phyloP scores from a whole-genome alignment of 2,329 filamentous ascomycete genomes.

The Ophiosphaerella narmari region DNA sequence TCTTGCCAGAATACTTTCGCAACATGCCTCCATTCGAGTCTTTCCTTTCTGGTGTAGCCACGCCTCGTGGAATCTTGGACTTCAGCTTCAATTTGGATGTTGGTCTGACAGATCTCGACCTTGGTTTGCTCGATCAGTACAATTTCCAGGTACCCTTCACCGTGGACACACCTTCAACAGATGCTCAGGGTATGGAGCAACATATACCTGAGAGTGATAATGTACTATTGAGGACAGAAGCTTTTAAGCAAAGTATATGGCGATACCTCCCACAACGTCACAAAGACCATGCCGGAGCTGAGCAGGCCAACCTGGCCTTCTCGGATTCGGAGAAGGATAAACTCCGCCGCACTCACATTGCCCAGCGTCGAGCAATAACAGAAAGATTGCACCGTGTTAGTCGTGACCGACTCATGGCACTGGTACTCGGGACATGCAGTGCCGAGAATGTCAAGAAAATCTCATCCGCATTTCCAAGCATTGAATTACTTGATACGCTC shows the following conservation, averaged over 20 bases:
- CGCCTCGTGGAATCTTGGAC: constrained; percentile 52
- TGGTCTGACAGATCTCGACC: constrained; percentile 52
- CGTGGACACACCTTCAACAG: constrained; percentile 30
- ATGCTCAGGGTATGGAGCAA: constrained; percentile 19
- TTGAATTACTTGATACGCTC: constrained; percentile 64
- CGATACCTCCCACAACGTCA: constrained; percentile 47
- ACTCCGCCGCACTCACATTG: constrained; percentile 37
- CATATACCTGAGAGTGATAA: constrained; percentile 23
- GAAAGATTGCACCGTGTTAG: constrained; percentile 49
- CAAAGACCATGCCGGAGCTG: constrained; percentile 29
- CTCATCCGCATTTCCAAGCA: constrained; percentile 65
- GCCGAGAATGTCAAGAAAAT: constrained; percentile 56
- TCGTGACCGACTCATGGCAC: constrained; percentile 65
- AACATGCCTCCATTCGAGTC: constrained; percentile 37
- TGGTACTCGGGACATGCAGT: constrained; percentile 65
- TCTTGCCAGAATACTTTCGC: constrained; percentile 35
- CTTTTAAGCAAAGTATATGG: constrained; percentile 52
- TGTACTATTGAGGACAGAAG: constrained; percentile 31
- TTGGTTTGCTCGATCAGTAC: constrained; percentile 52
- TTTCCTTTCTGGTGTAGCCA: constrained; percentile 45
- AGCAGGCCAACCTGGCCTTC: constrained; percentile 47
- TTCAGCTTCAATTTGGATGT: constrained; percentile 52
- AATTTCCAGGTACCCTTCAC: constrained; percentile 52
- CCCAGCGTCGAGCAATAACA: constrained; percentile 46
- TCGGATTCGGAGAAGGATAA: constrained; percentile 39